Evolutionary conservation across 1,284 basidiomycete species (phyloP).

Genomic region (Leccinum insolens): DNA sequence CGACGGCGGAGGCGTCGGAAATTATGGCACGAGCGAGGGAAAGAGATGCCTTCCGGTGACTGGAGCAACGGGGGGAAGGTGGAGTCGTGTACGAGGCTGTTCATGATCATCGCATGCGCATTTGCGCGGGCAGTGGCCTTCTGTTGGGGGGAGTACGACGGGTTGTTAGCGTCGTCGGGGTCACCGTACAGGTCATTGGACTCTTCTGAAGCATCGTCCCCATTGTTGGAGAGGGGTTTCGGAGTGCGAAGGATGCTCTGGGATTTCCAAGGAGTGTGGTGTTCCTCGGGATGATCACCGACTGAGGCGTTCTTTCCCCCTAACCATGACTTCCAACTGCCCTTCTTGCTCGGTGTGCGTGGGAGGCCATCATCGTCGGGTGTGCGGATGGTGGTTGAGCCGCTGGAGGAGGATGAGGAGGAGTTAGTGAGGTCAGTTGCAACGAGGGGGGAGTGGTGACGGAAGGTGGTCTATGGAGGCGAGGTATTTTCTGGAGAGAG

Average conservation of each 20-base stretch:
- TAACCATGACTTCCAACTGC: conserved; percentile 55
- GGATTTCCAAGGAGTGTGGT: conserved; percentile 20
- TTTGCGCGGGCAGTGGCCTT: conserved; percentile 34
- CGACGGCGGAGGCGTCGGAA: conserved; percentile 40
- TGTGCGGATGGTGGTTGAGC: conserved; percentile 60
- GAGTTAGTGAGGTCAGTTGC: conserved; percentile 35
- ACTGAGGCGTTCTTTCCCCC: conserved; percentile 40
- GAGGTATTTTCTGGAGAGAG: conserved; percentile 34
- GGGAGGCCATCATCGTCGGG: conserved; percentile 59
- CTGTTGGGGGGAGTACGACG: conserved; percentile 16
- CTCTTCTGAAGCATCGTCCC: conserved; percentile 23
- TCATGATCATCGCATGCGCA: conserved; percentile 39
- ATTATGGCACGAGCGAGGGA: conserved; percentile 65
- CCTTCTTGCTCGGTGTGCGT: conserved; percentile 42
- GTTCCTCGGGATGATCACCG: conserved; percentile 26
- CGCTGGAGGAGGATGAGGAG: conserved; percentile 64
- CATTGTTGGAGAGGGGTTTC: conserved; percentile 25
- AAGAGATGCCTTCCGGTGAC: conserved; percentile 45
- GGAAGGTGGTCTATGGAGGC: conserved; percentile 17
- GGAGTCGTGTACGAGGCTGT: conserved; percentile 42
- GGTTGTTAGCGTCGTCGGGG: conserved; percentile 7
- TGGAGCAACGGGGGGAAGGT: conserved; percentile 57
- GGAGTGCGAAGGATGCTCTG: conserved; percentile 14
- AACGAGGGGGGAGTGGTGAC: conserved; percentile 22
- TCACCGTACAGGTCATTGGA: conserved; percentile 35